These are phyloP conservation scores for Lophium mytilinum DNA, from an alignment of 495 filamentous ascomycete species.

Conservation along the genomic window DNA sequence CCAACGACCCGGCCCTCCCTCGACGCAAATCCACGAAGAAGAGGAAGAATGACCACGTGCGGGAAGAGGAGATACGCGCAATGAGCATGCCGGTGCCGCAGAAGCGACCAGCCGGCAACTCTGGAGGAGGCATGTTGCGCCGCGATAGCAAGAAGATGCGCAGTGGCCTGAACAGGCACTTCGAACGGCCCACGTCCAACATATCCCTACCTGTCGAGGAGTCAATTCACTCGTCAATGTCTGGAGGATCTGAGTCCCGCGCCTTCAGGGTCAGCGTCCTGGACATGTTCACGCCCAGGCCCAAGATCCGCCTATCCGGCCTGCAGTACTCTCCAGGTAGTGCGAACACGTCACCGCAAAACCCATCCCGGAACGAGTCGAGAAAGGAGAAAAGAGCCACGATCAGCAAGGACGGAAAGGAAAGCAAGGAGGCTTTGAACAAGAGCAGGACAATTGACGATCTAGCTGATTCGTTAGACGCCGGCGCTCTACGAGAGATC, in stretches of 20 bases:
- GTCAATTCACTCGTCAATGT: slow-evolving; percentile 65
- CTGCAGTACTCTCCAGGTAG: slow-evolving; percentile 37
- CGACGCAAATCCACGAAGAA: slow-evolving; percentile 76
- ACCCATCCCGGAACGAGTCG: slow-evolving; percentile 26
- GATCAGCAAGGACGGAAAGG: slow-evolving; percentile 35
- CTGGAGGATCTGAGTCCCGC: slow-evolving; percentile 58
- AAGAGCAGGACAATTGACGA: slow-evolving; percentile 68
- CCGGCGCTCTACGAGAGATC: slow-evolving; percentile 68
- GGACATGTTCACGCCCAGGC: slow-evolving; percentile 68
- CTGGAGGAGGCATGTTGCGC: slow-evolving; percentile 48
- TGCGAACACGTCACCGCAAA: slow-evolving; percentile 3
- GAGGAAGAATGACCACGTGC: slow-evolving; percentile 61
- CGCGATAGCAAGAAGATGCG: slow-evolving; percentile 57
- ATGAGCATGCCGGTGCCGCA: slow-evolving; percentile 66
- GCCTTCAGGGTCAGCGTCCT: slow-evolving; percentile 69
- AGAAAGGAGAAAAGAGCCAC: slow-evolving; percentile 41
- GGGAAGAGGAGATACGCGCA: slow-evolving; percentile 80
- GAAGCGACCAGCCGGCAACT: slow-evolving; percentile 48
- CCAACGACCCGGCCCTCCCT: slow-evolving; percentile 45
- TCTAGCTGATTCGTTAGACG: slow-evolving; percentile 72
- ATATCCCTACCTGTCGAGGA: slow-evolving; percentile 63
- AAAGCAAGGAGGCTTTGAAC: slow-evolving; percentile 55
- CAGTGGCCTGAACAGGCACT: slow-evolving; percentile 48
- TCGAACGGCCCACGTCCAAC: slow-evolving; percentile 59
- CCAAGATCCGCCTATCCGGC: slow-evolving; percentile 64